These are phyloP conservation scores for Gentiana straminea DNA, from an alignment of 257 asterid species.

Conservation along the genomic window DNA sequence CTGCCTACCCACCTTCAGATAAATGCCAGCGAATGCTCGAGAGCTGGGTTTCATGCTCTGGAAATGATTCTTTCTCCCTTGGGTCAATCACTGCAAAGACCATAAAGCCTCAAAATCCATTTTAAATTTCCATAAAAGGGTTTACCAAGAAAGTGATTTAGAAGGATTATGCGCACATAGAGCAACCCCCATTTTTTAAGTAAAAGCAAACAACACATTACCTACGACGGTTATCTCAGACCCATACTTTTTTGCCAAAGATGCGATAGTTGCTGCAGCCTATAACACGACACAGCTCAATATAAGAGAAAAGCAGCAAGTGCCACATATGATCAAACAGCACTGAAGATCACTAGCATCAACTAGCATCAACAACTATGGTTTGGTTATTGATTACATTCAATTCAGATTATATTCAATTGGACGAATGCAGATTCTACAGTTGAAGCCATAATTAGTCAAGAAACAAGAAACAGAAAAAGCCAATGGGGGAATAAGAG, in stretches of 20 bases:
- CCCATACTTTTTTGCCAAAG: conserved; percentile 95
- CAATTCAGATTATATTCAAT: background rate
- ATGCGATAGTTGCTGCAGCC: conserved; percentile 89
- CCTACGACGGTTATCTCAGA: conserved; percentile 95
- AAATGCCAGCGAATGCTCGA: conserved; percentile 93
- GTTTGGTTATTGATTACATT: background rate
- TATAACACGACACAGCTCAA: conserved; percentile 12
- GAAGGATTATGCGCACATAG: conserved; percentile 2
- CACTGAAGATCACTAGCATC: background rate
- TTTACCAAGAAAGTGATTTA: conserved; percentile 10
- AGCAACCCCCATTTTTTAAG: background rate
- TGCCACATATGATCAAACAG: background rate
- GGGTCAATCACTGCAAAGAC: conserved; percentile 79
- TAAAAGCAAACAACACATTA: conserved; percentile 18
- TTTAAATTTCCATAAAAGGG: conserved; percentile 18
- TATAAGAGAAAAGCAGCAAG: background rate
- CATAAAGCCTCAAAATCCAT: conserved; percentile 15
- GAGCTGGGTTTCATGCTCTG: conserved; percentile 84
- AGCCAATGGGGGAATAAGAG: too few species aligned
- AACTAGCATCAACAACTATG: background rate
- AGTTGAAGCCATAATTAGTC: background rate
- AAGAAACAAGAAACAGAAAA: too few species aligned
- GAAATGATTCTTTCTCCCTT: conserved; percentile 54
- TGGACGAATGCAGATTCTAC: too few species aligned
- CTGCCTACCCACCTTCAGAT: conserved; percentile 56